A percentile compares a stretch with the other conserved stretches of the same genome.
Evolutionary conservation across 768 basidiomycete genomes (phyloP).

Genomic region (Austroboletus festivus): DNA sequence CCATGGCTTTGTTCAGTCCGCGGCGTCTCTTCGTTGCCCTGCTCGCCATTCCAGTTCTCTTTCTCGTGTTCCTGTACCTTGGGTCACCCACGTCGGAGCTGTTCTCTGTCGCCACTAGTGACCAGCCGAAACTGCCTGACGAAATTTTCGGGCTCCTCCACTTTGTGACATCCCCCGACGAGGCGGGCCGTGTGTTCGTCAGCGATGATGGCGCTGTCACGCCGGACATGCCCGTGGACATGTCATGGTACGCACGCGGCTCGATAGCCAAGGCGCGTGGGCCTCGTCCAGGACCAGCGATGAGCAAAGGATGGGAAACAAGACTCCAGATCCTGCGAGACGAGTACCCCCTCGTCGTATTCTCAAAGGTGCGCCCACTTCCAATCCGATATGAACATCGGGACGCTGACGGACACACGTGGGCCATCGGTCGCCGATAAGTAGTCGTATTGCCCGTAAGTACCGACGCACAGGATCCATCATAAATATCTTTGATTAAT

Average conservation of each 20-base stretch:
- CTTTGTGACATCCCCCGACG: slow-evolving; percentile 47
- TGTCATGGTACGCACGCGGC: slow-evolving; percentile 55
- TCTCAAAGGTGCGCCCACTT: slow-evolving; percentile 73
- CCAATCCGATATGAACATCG: neutral
- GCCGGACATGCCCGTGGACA: slow-evolving; percentile 44
- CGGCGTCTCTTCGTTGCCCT: slow-evolving; percentile 44
- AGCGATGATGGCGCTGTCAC: slow-evolving; percentile 47
- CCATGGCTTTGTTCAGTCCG: no score
- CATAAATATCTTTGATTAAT: no score
- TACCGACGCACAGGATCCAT: slow-evolving; percentile 10
- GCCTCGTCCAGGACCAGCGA: no score
- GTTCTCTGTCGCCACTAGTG: slow-evolving; percentile 39
- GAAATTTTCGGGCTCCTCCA: slow-evolving; percentile 75
- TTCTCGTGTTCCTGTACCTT: slow-evolving; percentile 39
- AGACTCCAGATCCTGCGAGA: slow-evolving; percentile 42
- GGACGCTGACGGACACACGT: no score
- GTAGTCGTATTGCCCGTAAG: slow-evolving; percentile 75
- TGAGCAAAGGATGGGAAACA: slow-evolving; percentile 37
- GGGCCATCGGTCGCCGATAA: neutral
- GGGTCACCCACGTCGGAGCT: slow-evolving; percentile 29
- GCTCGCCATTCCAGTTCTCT: slow-evolving; percentile 34
- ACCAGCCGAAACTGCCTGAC: slow-evolving; percentile 38
- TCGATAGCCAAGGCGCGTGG: slow-evolving; percentile 13
- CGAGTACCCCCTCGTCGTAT: slow-evolving; percentile 66
- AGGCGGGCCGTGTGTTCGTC: slow-evolving; percentile 15